Conservation (phyloP, 805 yeast genomes). For the Zygotorulaspora sp. region DNA sequence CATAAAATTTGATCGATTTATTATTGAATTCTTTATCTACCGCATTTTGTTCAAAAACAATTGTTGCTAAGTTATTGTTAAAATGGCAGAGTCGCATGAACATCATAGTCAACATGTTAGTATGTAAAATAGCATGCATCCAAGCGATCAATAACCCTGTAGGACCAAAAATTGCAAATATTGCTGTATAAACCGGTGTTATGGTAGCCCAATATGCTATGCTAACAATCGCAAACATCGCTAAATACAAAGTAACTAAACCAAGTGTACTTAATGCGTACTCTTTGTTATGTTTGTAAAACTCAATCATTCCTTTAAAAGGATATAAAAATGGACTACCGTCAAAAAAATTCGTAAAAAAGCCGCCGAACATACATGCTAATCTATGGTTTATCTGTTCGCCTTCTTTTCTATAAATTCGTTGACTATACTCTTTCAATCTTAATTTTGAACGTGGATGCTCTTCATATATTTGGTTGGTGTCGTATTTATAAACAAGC, state of each 20-base stretch:
- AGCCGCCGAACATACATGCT: constrained; percentile 16
- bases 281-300: constrained; percentile 13
- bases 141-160: constrained; percentile 27
- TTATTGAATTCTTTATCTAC: constrained; percentile 12
- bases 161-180: constrained; percentile 31
- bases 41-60: constrained; percentile 15
- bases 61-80: constrained; percentile 17
- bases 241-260: constrained; percentile 17
- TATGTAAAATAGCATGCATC: constrained; percentile 30
- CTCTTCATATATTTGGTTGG: constrained; percentile 22
- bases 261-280: constrained; percentile 15
- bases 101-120: constrained; percentile 32
- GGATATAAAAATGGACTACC: constrained; percentile 27
- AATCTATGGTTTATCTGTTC: constrained; percentile 11
- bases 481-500: constrained; percentile 25
- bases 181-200: constrained; percentile 30
- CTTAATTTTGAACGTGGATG: constrained; percentile 17
- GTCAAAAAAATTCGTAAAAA: constrained; percentile 22
- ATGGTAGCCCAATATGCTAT: constrained; percentile 30
- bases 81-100: constrained; percentile 30
- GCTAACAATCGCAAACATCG: constrained; percentile 19
- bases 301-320: constrained; percentile 22
- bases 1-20: constrained; percentile 28
- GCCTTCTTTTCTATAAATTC: constrained; percentile 18
- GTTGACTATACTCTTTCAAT: constrained; percentile 11